phyloP scores from a whole-genome alignment of 495 filamentous ascomycete genomes.

The Daldinia bambusicola region DNA sequence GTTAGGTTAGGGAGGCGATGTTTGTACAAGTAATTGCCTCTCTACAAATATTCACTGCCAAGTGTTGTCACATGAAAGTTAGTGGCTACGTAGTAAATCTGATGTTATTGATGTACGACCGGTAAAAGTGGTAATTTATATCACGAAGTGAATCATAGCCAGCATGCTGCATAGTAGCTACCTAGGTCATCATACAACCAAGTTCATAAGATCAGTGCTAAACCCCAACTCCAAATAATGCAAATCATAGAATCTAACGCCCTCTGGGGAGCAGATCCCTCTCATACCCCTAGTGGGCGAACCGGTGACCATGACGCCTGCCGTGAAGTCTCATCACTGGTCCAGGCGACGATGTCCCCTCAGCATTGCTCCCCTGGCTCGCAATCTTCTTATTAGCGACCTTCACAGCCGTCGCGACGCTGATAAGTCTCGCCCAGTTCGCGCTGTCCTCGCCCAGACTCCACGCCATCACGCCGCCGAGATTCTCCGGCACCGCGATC shows the following conservation, averaged over 20 bases:
- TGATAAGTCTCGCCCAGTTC: slow-evolving; percentile 58
- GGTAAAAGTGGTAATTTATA: slow-evolving; percentile 6
- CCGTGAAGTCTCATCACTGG: slow-evolving; percentile 8
- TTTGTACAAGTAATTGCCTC: not conserved
- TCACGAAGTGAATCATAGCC: slow-evolving; percentile 11
- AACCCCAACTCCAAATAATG: not conserved
- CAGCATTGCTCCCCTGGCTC: not conserved
- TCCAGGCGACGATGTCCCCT: not conserved
- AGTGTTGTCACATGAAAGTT: not conserved
- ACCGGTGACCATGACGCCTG: slow-evolving; percentile 9
- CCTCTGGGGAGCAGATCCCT: not conserved
- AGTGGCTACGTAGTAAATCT: not conserved
- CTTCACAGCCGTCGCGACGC: slow-evolving; percentile 37
- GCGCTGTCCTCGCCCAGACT: slow-evolving; percentile 69
- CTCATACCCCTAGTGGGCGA: not conserved
- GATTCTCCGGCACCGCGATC: slow-evolving; percentile 62
- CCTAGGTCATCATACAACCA: not conserved
- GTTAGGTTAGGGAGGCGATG: not conserved
- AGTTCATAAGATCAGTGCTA: slow-evolving; percentile 1
- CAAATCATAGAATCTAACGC: not conserved
- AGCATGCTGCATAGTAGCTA: not conserved
- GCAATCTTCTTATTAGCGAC: not conserved
- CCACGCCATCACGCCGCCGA: slow-evolving; percentile 70
- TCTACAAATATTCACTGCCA: not conserved
- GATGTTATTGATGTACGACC: slow-evolving; percentile 4